Base-by-base conservation (phyloP, 2,329 filamentous ascomycete genomes). In the Pezicula radicicola region DNA sequence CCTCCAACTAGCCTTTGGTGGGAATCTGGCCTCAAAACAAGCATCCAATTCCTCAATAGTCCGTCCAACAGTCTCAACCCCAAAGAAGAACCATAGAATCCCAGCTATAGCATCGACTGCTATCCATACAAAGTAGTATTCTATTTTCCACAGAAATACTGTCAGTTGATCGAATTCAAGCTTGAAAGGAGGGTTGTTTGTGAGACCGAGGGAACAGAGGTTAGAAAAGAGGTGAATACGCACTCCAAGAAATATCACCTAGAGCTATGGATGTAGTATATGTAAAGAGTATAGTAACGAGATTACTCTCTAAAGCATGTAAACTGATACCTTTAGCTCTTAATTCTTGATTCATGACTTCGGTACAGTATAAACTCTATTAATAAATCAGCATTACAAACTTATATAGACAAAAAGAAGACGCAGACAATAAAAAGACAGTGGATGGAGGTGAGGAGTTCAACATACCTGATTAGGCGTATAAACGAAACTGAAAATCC, bases 311-410 rank as follows among this genome's bases (percentile, higher is more conserved):
- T 51, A 76, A 68, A 44, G 75, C 74, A 55, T 74, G 75, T 56
- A 75, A 69, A 6, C 70, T 72, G 68, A 76, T 75, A 3, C 74
- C 74, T 55, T 76, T 77, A 2, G 74, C 73, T 4, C 74, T 61
- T 3, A 66, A 70, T 53, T 75, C 72, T 54, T 75, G 75, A 8
- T 70, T 67, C 18, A 75, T 63, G 51, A 72, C 74, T 55, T 76
- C 74, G 10, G 75, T 73, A 1, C 72, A 71, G 56, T 76, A 77
- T 9, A 77, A 57, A n/a, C 47, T 53, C 46, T 45, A 40, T 9
- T 16, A 13, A 40, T 15, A 21, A 6, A 15, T 40, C 37, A 40
- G 37, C 37, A 5, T 37, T 16, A 15, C 13, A 37, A 1, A 15
- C 16, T 37, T 7, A 25, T 25, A 25, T 6, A 25, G 25, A 25